Base-by-base conservation (phyloP, 192 early-diverging fungal genomes). In the Gamsiella multidivaricata region DNA sequence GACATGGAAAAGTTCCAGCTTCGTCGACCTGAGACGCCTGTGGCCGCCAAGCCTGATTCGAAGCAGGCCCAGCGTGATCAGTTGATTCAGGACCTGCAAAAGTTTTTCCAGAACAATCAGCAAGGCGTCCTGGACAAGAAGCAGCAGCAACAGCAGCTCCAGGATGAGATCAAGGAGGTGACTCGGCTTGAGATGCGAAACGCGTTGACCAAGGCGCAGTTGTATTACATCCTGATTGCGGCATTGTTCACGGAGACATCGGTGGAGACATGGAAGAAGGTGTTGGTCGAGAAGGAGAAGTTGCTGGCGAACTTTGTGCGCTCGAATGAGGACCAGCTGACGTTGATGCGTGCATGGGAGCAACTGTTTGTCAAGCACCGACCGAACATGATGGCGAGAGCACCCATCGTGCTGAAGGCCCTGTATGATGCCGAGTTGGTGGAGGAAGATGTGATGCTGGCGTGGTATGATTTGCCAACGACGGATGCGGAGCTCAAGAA, bases 131-230 rank as follows among this genome's bases (percentile, higher is more conserved):
- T 65, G 49, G 33, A 70, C 26, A 53, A 73, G 47, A 45, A 65
- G 42, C 61, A 74, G 50, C 53, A 78, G 60, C 62, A 73, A 34
- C 64, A 81, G 75, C 64, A 80, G 18, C 59, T 87, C 37, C 79
- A 85, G 8, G 87, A 86, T 3, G 86, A 90, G 70, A 83, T 92
- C 46, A 94, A 94, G 65, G 92, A 95, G 65, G 87, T 94, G 36
- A 95, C 93, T 5, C 89, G 92, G 15, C 58, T 94, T 9, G 94
- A 95, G 81, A 94, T 94, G 84, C 89, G 91, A 42, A 88, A 95
- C 75, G 90, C 90, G 63, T 79, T 95, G 61, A 83, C 85, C 56
- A 95, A 95, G 82, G 87, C 85, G 51, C 92, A 94, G 75, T 69
- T 95, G 29, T 87, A 93, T 36, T 84, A 83, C 56, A 82, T 93